Conservation (phyloP, 2,329 filamentous ascomycete genomes). For the Myriosclerotinia duriaeana region DNA sequence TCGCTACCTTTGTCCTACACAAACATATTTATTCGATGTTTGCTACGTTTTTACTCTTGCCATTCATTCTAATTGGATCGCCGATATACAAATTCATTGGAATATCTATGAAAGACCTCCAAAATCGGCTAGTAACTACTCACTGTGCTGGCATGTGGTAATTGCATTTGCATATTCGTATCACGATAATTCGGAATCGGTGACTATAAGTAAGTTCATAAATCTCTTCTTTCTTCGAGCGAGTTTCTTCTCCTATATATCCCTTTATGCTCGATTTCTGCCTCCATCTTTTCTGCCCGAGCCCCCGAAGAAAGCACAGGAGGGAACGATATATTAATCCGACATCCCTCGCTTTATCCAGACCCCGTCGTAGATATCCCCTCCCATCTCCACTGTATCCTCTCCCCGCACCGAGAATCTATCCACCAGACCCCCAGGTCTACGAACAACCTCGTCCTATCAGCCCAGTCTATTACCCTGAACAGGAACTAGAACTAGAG, state of each 20-base stretch:
- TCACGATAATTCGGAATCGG: neutral
- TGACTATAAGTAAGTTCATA: constrained; percentile 1
- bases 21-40: neutral
- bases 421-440: too few relatives aligned
- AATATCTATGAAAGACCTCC: neutral
- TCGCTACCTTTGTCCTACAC: neutral
- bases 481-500: neutral
- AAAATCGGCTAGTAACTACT: neutral
- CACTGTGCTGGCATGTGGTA: neutral
- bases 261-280: constrained; percentile 21
- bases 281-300: constrained; percentile 15
- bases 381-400: neutral
- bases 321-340: constrained; percentile 9
- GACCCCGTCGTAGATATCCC: neutral
- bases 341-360: neutral
- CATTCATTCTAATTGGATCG: neutral
- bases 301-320: constrained; percentile 12
- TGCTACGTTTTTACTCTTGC: neutral
- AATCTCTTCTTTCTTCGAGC: neutral
- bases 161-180: neutral
- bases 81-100: too few relatives aligned
- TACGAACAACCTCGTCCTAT: neutral
- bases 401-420: neutral
- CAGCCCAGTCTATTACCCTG: neutral
- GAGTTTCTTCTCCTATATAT: neutral